Evolutionary conservation across 2,329 filamentous ascomycete species (phyloP), one percentile per base, ranked within the genome.

Genomic region (Diplocarpon mali): DNA sequence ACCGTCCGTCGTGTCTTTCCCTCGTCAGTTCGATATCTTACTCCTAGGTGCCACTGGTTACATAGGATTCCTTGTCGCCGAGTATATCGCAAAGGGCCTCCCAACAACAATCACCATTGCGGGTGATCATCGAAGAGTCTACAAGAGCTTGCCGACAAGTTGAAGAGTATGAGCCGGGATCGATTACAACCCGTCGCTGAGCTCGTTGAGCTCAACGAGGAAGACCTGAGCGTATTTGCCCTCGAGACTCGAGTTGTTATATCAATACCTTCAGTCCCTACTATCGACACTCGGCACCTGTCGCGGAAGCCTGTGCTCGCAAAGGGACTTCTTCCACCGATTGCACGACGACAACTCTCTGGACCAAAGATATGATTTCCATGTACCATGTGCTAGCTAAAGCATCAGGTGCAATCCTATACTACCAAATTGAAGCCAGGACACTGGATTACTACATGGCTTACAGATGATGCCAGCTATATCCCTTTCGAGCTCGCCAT

Each of bases 21-120:
- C 27, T 5, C 15, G 51, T 45, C 35, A 74, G 53, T 82, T 80
- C 56, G 78, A 83, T 53, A 62, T 81, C 39, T 64, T 83, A 37
- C 65, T 84, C 20, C 66, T 81, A 8, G 80, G 80, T 16, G 78
- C 79, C 11, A 81, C 76, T 3, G 80, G 80, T 15, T 83, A 82
- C 60, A 83, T 79, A 0, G 80, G 79, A 27, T 74, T 72, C 51
- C 66, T 78, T 43, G 72, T 70, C 13, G 74, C 73, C 31, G 73
- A 82, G 59, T 71, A 82, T 60, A 73, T 83, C 53, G 70, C 70
- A 38, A 68, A 69, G 38, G 64, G 71, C 46, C 67, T 76, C 1
- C 77, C 78, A 0, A 78, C 76, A 15, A 70, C 76, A 57, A 59
- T 83, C 44, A 78, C 76, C 14, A 69, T 84, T 46, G 78, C 78